Base-by-base conservation (phyloP, 768 basidiomycete genomes). In the Lenzites betulinus region DNA sequence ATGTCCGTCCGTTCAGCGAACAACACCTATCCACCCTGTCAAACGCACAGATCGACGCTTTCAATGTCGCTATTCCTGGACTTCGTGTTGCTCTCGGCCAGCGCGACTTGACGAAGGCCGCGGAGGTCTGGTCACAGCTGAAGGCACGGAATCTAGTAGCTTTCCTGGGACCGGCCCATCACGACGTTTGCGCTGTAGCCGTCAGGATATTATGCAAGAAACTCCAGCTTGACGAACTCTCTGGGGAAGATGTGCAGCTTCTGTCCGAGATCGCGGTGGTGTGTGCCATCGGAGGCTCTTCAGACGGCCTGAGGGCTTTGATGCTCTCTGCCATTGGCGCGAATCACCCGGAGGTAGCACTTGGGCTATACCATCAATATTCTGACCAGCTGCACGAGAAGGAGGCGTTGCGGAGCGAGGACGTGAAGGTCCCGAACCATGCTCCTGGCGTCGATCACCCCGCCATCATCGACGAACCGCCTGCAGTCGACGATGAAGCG, bases 261-360 rank as follows among this genome's bases (percentile, higher is more conserved):
- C 69, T 81, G 5, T 76, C 81, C 62, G 74, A 79, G 54, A 79
- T 89, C 49, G 82, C 84, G 7, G 51, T 88, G 22, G 68, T 75
- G 38, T 74, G 81, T 7, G 84, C 87, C 0, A 75, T 67, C 12
- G 70, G 69, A 28, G 76, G 81, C 30, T 77, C 77, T 9, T 73
- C 78, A 15, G 76, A 78, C 12, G 82, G 82, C 4, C 51, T 67
- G 35, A 62, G 36, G 51, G 49, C 30, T 18, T 44, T 62, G 35
- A 67, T 67, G 66, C 30, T 64, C 35, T 20, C 39, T 7, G 42
- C 46, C 7, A 57, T 67, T 50, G 38, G 43, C 44, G 18, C 28
- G 5, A 6, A 20, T 7, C 18, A 86, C 15, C 56, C 65, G 6
- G 23, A 59, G 2, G 54, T 25, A 2, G 62, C 57, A 12, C 46